Conservation (phyloP, 805 yeast genomes). For the Candida insectalens region DNA sequence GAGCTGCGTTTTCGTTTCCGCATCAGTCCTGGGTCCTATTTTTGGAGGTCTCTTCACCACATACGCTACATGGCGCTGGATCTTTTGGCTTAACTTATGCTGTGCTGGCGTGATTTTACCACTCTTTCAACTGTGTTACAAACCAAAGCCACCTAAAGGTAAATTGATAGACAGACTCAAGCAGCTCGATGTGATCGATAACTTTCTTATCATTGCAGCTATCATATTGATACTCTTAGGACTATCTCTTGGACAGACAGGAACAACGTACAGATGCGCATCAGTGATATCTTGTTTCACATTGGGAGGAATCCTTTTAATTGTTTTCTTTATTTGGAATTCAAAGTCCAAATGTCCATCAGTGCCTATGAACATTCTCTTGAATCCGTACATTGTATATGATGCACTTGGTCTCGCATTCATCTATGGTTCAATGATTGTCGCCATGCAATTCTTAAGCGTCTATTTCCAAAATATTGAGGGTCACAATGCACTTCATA, state of each 20-base stretch:
- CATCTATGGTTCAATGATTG: constrained; percentile 44
- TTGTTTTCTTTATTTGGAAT: constrained; percentile 30
- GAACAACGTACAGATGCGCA: constrained; percentile 46
- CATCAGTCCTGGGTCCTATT: constrained; percentile 52
- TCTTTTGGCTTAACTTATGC: constrained; percentile 61
- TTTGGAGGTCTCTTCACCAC: constrained; percentile 58
- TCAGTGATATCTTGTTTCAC: constrained; percentile 39
- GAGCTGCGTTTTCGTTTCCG: constrained; percentile 35
- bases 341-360: constrained; percentile 36
- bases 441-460: constrained; percentile 25
- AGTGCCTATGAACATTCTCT: constrained; percentile 29
- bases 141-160: constrained; percentile 38
- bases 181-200: constrained; percentile 41
- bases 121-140: constrained; percentile 30
- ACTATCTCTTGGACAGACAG: constrained; percentile 45
- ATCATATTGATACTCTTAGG: constrained; percentile 40
- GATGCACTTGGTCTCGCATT: constrained; percentile 1
- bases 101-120: constrained; percentile 42
- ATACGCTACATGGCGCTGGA: constrained; percentile 61
- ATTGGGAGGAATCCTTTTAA: constrained; percentile 30
- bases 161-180: constrained; percentile 27
- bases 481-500: constrained; percentile 29
- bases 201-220: constrained; percentile 31
- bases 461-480: constrained; percentile 42
- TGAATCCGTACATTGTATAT: background rate